These are phyloP conservation scores for Setaria viridis DNA, from an alignment of 202 grass and related monocot species.

Conservation along the genomic window DNA sequence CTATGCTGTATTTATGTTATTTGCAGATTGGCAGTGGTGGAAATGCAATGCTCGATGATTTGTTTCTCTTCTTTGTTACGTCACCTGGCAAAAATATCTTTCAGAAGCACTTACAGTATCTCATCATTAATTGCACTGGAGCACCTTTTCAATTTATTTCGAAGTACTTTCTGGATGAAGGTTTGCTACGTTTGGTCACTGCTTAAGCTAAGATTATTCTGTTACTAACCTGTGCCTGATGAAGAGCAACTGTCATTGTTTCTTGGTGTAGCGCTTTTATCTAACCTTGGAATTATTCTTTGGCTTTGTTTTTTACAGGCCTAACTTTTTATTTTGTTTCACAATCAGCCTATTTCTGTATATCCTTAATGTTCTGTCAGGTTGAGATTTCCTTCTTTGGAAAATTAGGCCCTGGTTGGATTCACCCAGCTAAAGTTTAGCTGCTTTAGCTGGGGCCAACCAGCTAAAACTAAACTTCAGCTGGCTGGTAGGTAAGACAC, in stretches of 20 bases:
- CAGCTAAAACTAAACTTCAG: no score
- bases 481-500: no score
- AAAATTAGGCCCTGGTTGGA: neutral
- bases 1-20: conserved; percentile 32
- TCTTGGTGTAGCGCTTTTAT: conserved; percentile 27
- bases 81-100: conserved; percentile 66
- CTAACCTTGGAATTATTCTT: conserved; percentile 8
- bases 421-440: no score
- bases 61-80: conserved; percentile 79
- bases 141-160: conserved; percentile 83
- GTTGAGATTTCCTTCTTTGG: conserved; percentile 1
- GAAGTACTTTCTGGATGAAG: conserved; percentile 89
- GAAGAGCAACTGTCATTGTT: neutral
- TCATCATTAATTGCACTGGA: conserved; percentile 70
- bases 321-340: conserved; percentile 4
- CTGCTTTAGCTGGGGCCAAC: no score
- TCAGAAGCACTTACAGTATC: conserved; percentile 78
- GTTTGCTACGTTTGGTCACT: conserved; percentile 55
- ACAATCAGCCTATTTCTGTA: neutral
- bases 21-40: conserved; percentile 54
- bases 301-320: neutral
- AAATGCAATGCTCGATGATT: conserved; percentile 57
- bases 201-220: conserved; percentile 35
- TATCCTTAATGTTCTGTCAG: neutral
- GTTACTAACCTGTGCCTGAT: conserved; percentile 16